Evolutionary conservation across 2,329 filamentous ascomycete species (phyloP), one percentile per base, ranked within the genome.

Genomic region (Xylariaceae sp.): DNA sequence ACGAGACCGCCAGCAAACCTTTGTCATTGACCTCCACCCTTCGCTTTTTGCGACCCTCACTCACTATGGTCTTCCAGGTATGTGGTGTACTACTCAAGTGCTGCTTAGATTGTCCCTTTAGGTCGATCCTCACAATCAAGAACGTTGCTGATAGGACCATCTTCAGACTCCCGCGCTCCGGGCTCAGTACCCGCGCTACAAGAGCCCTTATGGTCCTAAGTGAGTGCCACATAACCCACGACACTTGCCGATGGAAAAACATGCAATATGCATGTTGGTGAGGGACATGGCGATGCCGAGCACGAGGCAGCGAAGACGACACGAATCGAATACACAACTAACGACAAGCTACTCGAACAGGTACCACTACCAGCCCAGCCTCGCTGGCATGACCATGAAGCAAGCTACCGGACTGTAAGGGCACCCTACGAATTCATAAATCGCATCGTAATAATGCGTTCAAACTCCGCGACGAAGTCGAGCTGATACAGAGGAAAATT

Each of bases 161-260:
- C 40, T 43, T 15, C 60, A 81, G 77, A 73, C 73, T 67, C 71
- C 71, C 63, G 59, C 71, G 66, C 72, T 68, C 68, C 68, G 69
- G 65, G 63, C 68, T 54, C 60, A 67, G 56, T 65, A 59, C 55
- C 65, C 68, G 42, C 58, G 67, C 54, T 85, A 83, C 76, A 78
- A 77, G 72, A 85, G 80, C 71, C 72, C 76, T 58, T 84, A 81
- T 67, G 82, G 81, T 66, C 83, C 83, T 46, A 85, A 83, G 83
- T 86, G 80, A 72, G 75, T 71, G 67, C 66, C 53, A 33, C 48
- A 15, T 31, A 41, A 11, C 35, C 19, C 17, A 30, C 27, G 36
- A 11, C 33, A 43, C 15, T 15, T 9, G n/a, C 38, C 39, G 36
- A 19, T 27, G 38, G 27, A 17, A 10, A n/a, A 4, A 33, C 35